These are phyloP conservation scores for Entomortierella lignicola DNA, from an alignment of 192 early-diverging fungal genomes.

Conservation along the genomic window DNA sequence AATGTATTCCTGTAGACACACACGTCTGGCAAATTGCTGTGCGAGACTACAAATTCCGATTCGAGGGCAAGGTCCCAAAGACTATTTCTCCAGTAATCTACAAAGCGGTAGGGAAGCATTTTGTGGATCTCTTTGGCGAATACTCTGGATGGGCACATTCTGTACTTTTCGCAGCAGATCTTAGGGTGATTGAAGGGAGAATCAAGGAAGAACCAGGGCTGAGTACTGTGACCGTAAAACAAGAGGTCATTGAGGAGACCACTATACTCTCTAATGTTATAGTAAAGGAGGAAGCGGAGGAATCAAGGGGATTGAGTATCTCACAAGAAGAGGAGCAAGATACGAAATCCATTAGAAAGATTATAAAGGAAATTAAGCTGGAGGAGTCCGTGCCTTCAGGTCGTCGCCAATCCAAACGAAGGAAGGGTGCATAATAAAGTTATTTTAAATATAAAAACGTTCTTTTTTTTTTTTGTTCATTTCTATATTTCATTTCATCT, in stretches of 20 bases:
- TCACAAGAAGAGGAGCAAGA: constrained; percentile 11
- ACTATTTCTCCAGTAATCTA: constrained; percentile 77
- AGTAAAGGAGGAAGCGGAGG: constrained; percentile 9
- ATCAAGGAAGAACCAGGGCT: constrained; percentile 17
- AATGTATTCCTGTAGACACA: constrained; percentile 90
- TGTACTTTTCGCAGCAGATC: constrained; percentile 61
- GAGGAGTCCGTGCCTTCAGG: constrained; percentile 1
- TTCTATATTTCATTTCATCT: neutral
- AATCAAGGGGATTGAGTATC: neutral
- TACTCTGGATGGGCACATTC: constrained; percentile 88
- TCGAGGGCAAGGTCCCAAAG: constrained; percentile 61
- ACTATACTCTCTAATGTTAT: neutral
- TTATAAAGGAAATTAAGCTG: constrained; percentile 12
- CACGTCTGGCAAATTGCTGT: constrained; percentile 97
- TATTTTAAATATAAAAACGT: neutral
- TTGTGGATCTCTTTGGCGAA: constrained; percentile 80
- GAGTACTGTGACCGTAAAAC: neutral
- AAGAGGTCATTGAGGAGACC: neutral
- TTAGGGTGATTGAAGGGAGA: constrained; percentile 56
- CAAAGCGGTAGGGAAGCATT: constrained; percentile 73
- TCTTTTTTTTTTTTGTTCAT: neutral
- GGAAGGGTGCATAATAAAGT: constrained; percentile 1
- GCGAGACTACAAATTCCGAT: constrained; percentile 77
- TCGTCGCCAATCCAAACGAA: constrained; percentile 23
- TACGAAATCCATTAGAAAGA: neutral